A percentile compares a stretch with the other conserved stretches of the same genome.
phyloP scores from a whole-genome alignment of 768 basidiomycete genomes.

The Suillus lakei region DNA sequence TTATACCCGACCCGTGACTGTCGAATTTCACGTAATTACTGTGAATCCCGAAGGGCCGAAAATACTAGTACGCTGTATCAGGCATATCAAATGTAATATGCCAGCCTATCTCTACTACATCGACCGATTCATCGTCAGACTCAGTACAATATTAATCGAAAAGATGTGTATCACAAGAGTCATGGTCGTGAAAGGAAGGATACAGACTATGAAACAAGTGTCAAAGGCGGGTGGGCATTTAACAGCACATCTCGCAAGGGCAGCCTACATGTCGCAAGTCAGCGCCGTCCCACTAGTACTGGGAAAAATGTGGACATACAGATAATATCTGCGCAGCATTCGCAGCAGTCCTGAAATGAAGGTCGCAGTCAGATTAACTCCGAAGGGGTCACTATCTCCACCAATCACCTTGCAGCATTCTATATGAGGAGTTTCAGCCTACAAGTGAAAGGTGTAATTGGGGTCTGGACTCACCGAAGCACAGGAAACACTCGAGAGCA shows the following conservation, averaged over 20 bases:
- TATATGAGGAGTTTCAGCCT: conserved; percentile 25
- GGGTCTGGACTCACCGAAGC: conserved; percentile 58
- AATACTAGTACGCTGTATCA: neutral
- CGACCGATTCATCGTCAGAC: neutral
- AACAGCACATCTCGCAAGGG: conserved; percentile 65
- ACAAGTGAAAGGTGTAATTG: neutral
- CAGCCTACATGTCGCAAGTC: conserved; percentile 50
- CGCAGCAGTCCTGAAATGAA: conserved; percentile 65
- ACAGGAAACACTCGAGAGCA: conserved; percentile 67
- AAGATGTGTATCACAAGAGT: neutral
- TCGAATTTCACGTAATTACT: neutral
- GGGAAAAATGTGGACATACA: conserved; percentile 49
- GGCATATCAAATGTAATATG: neutral
- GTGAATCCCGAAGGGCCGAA: neutral
- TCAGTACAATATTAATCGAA: neutral
- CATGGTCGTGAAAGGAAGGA: neutral
- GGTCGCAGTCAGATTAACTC: neutral
- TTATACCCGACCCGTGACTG: neutral
- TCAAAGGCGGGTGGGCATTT: neutral
- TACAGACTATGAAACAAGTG: neutral
- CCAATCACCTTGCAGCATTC: conserved; percentile 70
- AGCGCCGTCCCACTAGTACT: neutral
- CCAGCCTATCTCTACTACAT: neutral
- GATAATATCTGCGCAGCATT: conserved; percentile 69
- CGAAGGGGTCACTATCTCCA: neutral